Percentiles rank a stretch among this genome's conserved stretches.
Evolutionary conservation across 805 yeast species (phyloP).

Genomic region (Nakazawaea holstii): DNA sequence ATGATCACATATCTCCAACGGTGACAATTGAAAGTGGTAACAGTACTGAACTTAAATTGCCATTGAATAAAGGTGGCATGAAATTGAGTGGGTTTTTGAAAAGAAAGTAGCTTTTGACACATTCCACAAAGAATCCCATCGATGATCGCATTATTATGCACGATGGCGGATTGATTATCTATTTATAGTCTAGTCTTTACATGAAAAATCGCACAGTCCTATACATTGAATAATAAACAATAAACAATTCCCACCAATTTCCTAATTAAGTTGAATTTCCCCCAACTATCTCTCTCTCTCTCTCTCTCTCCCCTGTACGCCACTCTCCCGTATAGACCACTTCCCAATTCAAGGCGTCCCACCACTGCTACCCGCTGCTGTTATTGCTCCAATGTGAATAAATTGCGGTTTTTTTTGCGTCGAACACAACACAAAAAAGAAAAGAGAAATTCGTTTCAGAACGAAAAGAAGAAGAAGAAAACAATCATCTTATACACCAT

Average conservation of each 20-base stretch:
- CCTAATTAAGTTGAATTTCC: no score
- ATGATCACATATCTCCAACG: background rate
- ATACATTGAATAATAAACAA: no score
- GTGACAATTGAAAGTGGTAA: background rate
- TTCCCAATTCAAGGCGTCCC: background rate
- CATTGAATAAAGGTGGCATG: background rate
- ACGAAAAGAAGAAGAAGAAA: background rate
- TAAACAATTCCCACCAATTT: no score
- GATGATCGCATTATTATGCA: background rate
- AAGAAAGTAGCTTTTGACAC: background rate
- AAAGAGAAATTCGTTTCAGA: background rate
- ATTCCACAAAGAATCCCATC: no score
- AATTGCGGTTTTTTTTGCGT: background rate
- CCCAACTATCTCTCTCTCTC: background rate
- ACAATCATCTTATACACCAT: no score
- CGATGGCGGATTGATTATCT: background rate
- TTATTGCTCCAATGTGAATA: no score
- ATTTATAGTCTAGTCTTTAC: no score
- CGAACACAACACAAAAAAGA: background rate
- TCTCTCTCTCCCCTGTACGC: background rate
- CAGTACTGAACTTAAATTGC: background rate
- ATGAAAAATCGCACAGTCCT: background rate
- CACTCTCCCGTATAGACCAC: background rate
- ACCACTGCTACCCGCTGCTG: background rate
- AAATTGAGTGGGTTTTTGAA: slow-evolving; percentile 4